Base-by-base conservation (phyloP, 352 stramenopile genomes). In the Pythium aristosporum region DNA sequence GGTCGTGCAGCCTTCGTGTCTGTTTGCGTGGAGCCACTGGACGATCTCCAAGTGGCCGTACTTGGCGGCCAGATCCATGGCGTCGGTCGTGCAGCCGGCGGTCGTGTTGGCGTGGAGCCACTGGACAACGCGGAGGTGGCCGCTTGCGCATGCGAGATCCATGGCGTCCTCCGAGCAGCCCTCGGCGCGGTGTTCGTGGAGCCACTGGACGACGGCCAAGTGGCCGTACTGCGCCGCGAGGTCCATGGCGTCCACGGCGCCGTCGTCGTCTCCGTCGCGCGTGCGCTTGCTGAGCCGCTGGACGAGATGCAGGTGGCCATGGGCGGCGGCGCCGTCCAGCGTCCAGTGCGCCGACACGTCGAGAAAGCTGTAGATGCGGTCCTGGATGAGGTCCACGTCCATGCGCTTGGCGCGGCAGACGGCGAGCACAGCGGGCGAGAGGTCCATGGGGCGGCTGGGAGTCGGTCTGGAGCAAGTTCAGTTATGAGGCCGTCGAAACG, bases 171-270 rank as follows among this genome's bases (percentile, higher is more conserved):
- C 53, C 18, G 81, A 89, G 67, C 77, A 86, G 23, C 82, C 80
- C 41, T 91, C 82, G 5, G 30, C 68, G 20, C 80, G 77, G 57
- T 90, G 62, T 25, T 67, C 47, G 57, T 89, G 77, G 20, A 89
- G 60, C 82, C 82, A 91, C 67, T 86, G 63, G 10, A 87, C 74
- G 28, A 84, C 50, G 9, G 20, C 46, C n/a, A 52, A n/a, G 25
- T 52, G 46, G 20, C 46, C 46, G 18, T 52, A 16, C 25, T 52
- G 11, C 8, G 46, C 46, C 46, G 46, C 46, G 11, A 52, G 21
- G n/a, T 52, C 46, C 46, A 52, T 52, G n/a, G 46, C 46, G 25
- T 52, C 46, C 25, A 34, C 46, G 18, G 46, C 60, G 2, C 9
- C 18, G 39, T 46, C 18, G 12, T 46, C 39, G 39, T 48, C 37